These are phyloP conservation scores for Lichtheimia corymbifera DNA, from an alignment of 371 early-diverging fungal genomes.

Conservation along the genomic window DNA sequence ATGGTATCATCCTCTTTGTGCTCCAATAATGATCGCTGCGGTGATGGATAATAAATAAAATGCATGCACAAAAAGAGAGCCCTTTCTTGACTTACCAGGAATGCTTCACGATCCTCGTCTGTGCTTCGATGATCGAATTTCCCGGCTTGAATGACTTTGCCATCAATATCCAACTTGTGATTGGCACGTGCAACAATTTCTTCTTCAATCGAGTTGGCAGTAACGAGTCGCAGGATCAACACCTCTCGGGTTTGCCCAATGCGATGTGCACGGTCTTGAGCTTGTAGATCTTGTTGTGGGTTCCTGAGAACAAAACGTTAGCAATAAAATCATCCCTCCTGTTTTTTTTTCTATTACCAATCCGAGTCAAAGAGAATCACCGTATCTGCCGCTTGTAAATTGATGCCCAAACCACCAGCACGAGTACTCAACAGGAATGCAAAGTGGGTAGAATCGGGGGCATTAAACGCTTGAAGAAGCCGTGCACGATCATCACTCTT, in stretches of 20 bases:
- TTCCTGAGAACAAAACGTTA: slow-evolving; percentile 55
- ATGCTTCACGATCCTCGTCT: slow-evolving; percentile 89
- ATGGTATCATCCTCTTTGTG: slow-evolving; percentile 53
- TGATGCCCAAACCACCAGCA: slow-evolving; percentile 99
- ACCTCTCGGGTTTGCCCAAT: slow-evolving; percentile 99
- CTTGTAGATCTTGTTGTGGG: slow-evolving; percentile 99
- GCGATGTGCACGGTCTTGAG: slow-evolving; percentile 99
- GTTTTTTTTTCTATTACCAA: slow-evolving; percentile 56
- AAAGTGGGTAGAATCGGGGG: slow-evolving; percentile 80
- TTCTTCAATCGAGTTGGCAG: slow-evolving; percentile 96
- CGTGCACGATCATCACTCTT: slow-evolving; percentile 90
- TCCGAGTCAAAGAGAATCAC: slow-evolving; percentile 99
- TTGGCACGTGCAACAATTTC: slow-evolving; percentile 94
- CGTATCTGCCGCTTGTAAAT: slow-evolving; percentile 99
- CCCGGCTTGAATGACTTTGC: slow-evolving; percentile 98
- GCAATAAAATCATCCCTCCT: not conserved
- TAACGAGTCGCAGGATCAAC: slow-evolving; percentile 94
- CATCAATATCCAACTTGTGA: slow-evolving; percentile 95
- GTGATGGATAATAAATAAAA: not conserved
- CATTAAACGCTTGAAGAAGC: slow-evolving; percentile 84
- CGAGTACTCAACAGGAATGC: slow-evolving; percentile 98
- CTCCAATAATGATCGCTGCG: slow-evolving; percentile 71
- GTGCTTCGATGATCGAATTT: slow-evolving; percentile 97
- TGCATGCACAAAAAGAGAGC: not conserved
- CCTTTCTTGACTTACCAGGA: slow-evolving; percentile 50